Base-by-base conservation (phyloP, 176 grass and related monocot species). In the Zizania latifolia region DNA sequence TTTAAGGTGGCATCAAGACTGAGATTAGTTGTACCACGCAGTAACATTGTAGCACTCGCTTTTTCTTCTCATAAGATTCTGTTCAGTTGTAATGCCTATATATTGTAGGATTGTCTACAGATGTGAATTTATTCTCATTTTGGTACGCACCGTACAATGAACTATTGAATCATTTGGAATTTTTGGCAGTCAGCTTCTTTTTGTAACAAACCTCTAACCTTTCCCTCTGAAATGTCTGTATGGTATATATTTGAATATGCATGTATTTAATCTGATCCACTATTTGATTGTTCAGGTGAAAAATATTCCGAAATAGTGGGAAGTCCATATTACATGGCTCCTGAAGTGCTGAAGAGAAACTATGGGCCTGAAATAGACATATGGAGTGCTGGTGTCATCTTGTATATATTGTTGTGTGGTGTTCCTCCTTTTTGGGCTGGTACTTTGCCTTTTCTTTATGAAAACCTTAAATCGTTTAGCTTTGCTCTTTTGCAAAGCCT, bases 331-430 rank as follows among this genome's bases (percentile, higher is more conserved):
- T 99, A 99, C 72, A 99, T 99, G 95, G 95, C 95, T 73, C 95
- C 95, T 80, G 95, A 99, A 83, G 95, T 99, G 70, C 78, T 99
- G 51, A 99, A 99, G 82, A 84, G 95, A 78, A 99, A 86, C 48
- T 99, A 99, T 75, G 95, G 95, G 62, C 95, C 91, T 81, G 95
- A 99, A 90, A 99, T 99, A 68, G 95, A 99, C 65, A 99, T 99
- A 79, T 99, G 95, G 95, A 99, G 95, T 62, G 95, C 95, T 75
- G 95, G 95, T 82, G 95, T 99, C 76, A 99, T 99, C 82, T 86
- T 99, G 28, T 99, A 99, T 70, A 99, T 99, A 54, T 79, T 99
- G 67, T 75, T 99, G 74, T 99, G 95, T 8, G 95, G 95, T 16
- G 95, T 99, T 73, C 95, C 95, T 55, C 95, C 95, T 39, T 99